phyloP scores from a whole-genome alignment of 2,329 filamentous ascomycete genomes.

The Calycina marina region DNA sequence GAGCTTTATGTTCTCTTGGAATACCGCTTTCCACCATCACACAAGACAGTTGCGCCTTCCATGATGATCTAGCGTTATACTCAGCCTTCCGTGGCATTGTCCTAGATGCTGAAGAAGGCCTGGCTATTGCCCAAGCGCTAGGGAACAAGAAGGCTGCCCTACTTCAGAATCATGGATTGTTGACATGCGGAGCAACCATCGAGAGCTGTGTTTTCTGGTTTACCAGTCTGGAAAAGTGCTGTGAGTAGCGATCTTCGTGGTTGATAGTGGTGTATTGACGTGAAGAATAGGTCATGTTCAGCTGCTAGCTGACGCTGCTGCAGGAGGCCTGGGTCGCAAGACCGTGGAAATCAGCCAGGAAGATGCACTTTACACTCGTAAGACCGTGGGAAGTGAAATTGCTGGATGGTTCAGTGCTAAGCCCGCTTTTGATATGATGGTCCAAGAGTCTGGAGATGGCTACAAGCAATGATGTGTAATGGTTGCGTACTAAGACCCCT shows the following conservation, averaged over 20 bases:
- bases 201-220: slow-evolving; percentile 41
- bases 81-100: slow-evolving; percentile 36
- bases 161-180: slow-evolving; percentile 38
- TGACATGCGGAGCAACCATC: slow-evolving; percentile 34
- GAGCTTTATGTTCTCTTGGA: slow-evolving; percentile 47
- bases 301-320: slow-evolving; percentile 42
- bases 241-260: too few species aligned
- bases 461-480: too few species aligned
- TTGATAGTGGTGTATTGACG: too few species aligned
- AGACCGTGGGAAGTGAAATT: slow-evolving; percentile 42
- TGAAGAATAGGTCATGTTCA: too few species aligned
- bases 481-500: too few species aligned
- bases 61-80: slow-evolving; percentile 28
- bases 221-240: slow-evolving; percentile 33
- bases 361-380: slow-evolving; percentile 53
- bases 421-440: slow-evolving; percentile 56
- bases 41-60: slow-evolving; percentile 40
- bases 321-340: slow-evolving; percentile 43
- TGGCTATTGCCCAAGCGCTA: slow-evolving; percentile 31
- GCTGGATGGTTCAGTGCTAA: slow-evolving; percentile 60
- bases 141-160: slow-evolving; percentile 36
- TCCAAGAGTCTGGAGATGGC: slow-evolving; percentile 32
- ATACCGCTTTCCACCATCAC: slow-evolving; percentile 27
- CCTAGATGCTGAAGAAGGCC: slow-evolving; percentile 35
- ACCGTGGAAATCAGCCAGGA: slow-evolving; percentile 54